These are phyloP conservation scores for Corymbia maculata DNA, from an alignment of 345 rosid genomes.

Conservation along the genomic window DNA sequence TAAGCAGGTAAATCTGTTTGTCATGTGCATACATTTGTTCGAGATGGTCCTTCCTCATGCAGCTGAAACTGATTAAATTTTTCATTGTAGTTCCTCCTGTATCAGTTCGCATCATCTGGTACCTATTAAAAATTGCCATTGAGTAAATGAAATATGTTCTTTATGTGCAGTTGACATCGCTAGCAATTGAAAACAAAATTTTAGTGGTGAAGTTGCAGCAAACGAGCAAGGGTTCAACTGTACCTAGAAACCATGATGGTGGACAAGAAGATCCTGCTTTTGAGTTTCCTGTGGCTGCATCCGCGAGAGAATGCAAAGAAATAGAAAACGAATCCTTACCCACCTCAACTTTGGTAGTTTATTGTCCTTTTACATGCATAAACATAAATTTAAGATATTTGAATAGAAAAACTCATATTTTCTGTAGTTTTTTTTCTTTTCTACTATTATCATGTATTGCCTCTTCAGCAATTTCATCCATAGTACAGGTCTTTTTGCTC, in stretches of 20 bases:
- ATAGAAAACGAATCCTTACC: slow-evolving; percentile 1
- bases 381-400: not conserved
- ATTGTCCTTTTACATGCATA: not conserved
- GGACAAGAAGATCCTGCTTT: slow-evolving; percentile 5
- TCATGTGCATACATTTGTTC: not conserved
- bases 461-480: not conserved
- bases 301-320: slow-evolving; percentile 10
- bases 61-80: not conserved
- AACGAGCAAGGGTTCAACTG: slow-evolving; percentile 11
- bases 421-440: not conserved
- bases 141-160: not conserved
- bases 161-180: slow-evolving; percentile 43
- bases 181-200: slow-evolving; percentile 49
- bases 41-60: not conserved
- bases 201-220: slow-evolving; percentile 53
- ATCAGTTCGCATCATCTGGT: not conserved
- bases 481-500: not conserved
- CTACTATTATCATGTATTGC: not conserved
- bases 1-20: slow-evolving; percentile 49
- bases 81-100: not conserved
- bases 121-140: not conserved
- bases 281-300: slow-evolving; percentile 6
- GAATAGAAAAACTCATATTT: not conserved
- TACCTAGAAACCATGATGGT: not conserved
- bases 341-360: slow-evolving; percentile 24